Percentiles rank a stretch among this genome's conserved stretches.
Conservation (phyloP, 345 rosid genomes). For the Cardamine resedifolia region DNA sequence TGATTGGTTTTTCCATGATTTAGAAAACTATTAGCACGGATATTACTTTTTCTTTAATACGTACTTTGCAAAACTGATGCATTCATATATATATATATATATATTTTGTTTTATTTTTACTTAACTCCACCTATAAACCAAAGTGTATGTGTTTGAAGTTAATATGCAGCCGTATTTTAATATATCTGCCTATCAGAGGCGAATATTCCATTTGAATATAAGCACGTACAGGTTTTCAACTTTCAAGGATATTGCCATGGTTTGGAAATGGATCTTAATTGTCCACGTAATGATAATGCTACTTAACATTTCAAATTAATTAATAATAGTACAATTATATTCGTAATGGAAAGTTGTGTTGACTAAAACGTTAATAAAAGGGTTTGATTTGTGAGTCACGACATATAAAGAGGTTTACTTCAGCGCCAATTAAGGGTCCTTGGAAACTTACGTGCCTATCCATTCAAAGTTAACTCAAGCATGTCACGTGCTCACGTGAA, state of each 20-base stretch:
- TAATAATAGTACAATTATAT: not conserved
- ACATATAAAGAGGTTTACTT: conserved; percentile 27
- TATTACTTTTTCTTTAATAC: not conserved
- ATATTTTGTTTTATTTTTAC: too few species aligned
- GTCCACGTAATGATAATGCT: not conserved
- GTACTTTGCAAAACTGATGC: not conserved
- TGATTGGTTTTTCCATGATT: not conserved
- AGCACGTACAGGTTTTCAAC: conserved; percentile 4
- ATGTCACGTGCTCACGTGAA: conserved; percentile 28
- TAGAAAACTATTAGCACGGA: not conserved
- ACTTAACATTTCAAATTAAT: conserved; percentile 6
- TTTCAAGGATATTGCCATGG: not conserved
- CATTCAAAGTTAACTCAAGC: conserved; percentile 28
- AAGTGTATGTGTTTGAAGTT: not conserved
- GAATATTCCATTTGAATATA: not conserved
- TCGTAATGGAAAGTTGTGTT: not conserved
- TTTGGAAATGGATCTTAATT: not conserved
- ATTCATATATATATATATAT: not conserved
- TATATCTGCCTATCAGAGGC: not conserved
- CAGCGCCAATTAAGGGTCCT: conserved; percentile 18
- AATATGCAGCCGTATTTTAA: not conserved
- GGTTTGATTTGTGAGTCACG: conserved; percentile 13
- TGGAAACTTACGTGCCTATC: conserved; percentile 26
- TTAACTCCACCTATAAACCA: conserved; percentile 16
- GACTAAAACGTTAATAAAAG: conserved; percentile 4